A percentile compares a stretch with the other conserved stretches of the same genome.
These are phyloP conservation scores for Neodidymelliopsis sp. DNA, from an alignment of 2,329 filamentous ascomycete species.

Conservation along the genomic window DNA sequence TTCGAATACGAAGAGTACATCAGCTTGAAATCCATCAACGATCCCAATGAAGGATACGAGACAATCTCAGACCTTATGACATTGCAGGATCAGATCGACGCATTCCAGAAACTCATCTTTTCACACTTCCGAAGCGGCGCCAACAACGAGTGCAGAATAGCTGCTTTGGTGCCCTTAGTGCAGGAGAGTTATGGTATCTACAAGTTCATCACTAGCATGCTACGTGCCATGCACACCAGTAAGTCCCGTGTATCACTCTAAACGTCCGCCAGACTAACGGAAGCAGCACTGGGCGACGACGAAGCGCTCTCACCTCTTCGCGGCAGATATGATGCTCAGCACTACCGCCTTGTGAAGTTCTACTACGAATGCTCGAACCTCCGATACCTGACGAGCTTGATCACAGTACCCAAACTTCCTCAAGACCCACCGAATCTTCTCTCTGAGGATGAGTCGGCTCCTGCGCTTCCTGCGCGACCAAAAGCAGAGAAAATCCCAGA, in stretches of 20 bases:
- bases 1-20: constrained; percentile 99
- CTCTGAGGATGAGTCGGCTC: constrained; percentile 79
- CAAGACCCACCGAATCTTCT: constrained; percentile 92
- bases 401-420: constrained; percentile 93
- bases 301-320: constrained; percentile 90
- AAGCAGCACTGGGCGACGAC: constrained; percentile 83
- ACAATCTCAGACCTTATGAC: constrained; percentile 97
- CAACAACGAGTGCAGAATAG: constrained; percentile 97
- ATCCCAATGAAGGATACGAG: constrained; percentile 96
- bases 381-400: constrained; percentile 93
- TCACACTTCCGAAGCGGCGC: constrained; percentile 90
- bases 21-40: constrained; percentile 96
- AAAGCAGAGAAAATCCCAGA: constrained; percentile 69
- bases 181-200: constrained; percentile 99
- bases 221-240: constrained; percentile 97
- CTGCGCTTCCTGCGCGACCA: constrained; percentile 81
- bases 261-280: constrained; percentile 16
- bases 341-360: constrained; percentile 95
- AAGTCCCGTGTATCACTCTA: constrained; percentile 43
- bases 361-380: constrained; percentile 99
- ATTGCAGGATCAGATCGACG: constrained; percentile 96
- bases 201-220: constrained; percentile 99
- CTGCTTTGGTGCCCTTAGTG: constrained; percentile 88
- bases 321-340: constrained; percentile 90
- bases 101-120: constrained; percentile 98